Percentiles rank a stretch among this genome's conserved stretches.
Conservation (phyloP, 1,284 basidiomycete genomes). For the Malassezia obtusa region DNA sequence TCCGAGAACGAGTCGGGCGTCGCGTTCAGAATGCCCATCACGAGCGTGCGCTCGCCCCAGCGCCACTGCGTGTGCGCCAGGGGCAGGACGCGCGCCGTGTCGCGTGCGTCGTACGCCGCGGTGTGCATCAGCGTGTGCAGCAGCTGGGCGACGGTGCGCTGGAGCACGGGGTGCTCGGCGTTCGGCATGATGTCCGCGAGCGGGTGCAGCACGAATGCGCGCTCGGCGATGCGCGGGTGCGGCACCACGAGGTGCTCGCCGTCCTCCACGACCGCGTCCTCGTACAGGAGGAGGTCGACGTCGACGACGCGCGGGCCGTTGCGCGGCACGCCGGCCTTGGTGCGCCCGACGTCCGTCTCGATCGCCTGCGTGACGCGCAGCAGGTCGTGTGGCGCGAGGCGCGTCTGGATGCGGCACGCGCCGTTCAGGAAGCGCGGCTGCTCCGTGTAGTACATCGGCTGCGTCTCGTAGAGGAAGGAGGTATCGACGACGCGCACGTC, state of each 20-base stretch:
- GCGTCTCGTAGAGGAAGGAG: slow-evolving; percentile 84
- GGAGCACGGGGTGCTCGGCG: slow-evolving; percentile 38
- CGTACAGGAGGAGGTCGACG: slow-evolving; percentile 78
- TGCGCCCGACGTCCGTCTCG: slow-evolving; percentile 68
- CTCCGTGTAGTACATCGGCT: slow-evolving; percentile 88
- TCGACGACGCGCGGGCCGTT: slow-evolving; percentile 87
- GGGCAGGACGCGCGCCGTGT: slow-evolving; percentile 9
- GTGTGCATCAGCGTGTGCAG: slow-evolving; percentile 30
- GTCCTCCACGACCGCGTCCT: slow-evolving; percentile 58
- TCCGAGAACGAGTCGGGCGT: slow-evolving; percentile 98
- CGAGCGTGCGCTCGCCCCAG: slow-evolving; percentile 53
- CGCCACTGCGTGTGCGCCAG: slow-evolving; percentile 15
- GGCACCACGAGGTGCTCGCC: slow-evolving; percentile 67
- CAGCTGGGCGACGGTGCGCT: slow-evolving; percentile 35
- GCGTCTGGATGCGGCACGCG: slow-evolving; percentile 73
- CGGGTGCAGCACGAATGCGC: slow-evolving; percentile 85
- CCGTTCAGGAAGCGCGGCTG: slow-evolving; percentile 86
- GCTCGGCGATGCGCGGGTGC: slow-evolving; percentile 68
- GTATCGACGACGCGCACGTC: slow-evolving; percentile 58
- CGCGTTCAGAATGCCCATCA: slow-evolving; percentile 90
- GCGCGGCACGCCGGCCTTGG: slow-evolving; percentile 58
- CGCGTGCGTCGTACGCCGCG: slow-evolving; percentile 24
- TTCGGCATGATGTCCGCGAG: slow-evolving; percentile 57
- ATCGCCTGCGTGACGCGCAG: slow-evolving; percentile 64
- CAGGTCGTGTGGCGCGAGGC: slow-evolving; percentile 58